A percentile compares a stretch with the other conserved stretches of the same genome.
Evolutionary conservation across 495 filamentous ascomycete genomes (phyloP).

Genomic region (Podospora pseudoanserina): DNA sequence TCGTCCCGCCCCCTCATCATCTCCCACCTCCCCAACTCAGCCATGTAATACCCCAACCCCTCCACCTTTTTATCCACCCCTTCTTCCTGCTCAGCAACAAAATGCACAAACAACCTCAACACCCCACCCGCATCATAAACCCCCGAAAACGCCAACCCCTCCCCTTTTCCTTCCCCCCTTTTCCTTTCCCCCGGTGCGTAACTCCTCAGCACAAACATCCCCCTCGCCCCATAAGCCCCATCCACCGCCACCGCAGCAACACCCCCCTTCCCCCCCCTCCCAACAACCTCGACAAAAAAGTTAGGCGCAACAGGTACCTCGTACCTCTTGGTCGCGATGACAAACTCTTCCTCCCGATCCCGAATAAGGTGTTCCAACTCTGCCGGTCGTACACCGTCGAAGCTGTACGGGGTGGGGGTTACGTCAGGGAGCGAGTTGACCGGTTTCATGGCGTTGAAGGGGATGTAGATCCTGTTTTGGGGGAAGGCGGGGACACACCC

Average conservation of each 20-base stretch:
- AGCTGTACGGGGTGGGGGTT: not conserved
- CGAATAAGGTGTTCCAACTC: not conserved
- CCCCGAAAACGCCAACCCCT: not conserved
- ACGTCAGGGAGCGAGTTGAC: not conserved
- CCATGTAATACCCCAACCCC: not conserved
- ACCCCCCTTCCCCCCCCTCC: no score
- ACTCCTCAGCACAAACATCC: not conserved
- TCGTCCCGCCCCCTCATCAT: not conserved
- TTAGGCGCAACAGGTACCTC: not conserved
- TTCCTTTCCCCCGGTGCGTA: not conserved
- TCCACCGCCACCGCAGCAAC: no score
- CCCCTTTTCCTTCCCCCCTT: not conserved
- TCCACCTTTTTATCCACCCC: not conserved
- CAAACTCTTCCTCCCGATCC: not conserved
- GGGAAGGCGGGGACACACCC: not conserved
- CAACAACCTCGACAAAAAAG: not conserved
- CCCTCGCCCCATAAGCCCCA: not conserved
- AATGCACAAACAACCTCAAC: not conserved
- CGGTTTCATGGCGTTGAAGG: not conserved
- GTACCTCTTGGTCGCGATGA: not conserved
- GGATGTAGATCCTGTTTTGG: not conserved
- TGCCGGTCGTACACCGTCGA: not conserved
- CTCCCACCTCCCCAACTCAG: not conserved
- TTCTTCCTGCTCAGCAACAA: not conserved
- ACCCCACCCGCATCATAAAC: not conserved